Base-by-base conservation (phyloP, 306 rosid species). In the Cicer bijugum region DNA sequence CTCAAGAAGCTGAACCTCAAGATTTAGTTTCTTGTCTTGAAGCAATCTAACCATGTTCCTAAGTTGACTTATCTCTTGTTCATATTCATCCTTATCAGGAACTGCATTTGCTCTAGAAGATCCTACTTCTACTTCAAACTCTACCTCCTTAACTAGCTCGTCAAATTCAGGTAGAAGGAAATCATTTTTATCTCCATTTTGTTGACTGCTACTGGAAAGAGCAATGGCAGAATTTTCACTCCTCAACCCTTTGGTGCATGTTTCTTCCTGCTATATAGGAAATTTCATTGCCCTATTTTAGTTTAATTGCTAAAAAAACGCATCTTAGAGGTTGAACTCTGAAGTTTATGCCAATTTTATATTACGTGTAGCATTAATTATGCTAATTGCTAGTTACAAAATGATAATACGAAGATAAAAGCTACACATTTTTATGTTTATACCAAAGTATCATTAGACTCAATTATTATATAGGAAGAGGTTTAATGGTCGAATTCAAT, bases 1-100 rank as follows among this genome's bases (percentile, higher is more conserved):
- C 82, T 89, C 97, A 1, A 91, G 97, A 70, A 94, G 71, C 78
- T 89, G 92, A 56, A 84, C 84, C 87, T 94, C 96, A 6, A 89
- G 92, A 64, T 69, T 74, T 57, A 71, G 80, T 85, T 89, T 96
- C 72, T 90, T 89, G 72, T 88, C 98, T 73, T 79, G 85, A 82
- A 94, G 96, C 78, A 79, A 50, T 82, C 78, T 81, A 71, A 94
- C 77, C 81, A 76, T 86, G 82, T 77, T 81, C 72, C 80, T 84
- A 35, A 94, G 97, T 7, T 81, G 72, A 57, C 68, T 76, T 81
- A 88, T 76, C 83, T 94, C 97, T 60, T 74, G 84, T 66, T 83
- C 92, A 53, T 86, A 68, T 10, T 89, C 89, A 51, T 84, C 91
- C 50, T 75, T 76, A 62, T 85, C 92, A 35, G 46, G 33, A 33